Evolutionary conservation across 305 asterid genomes (phyloP).

Genomic region (Stenogyne calaminthoides): DNA sequence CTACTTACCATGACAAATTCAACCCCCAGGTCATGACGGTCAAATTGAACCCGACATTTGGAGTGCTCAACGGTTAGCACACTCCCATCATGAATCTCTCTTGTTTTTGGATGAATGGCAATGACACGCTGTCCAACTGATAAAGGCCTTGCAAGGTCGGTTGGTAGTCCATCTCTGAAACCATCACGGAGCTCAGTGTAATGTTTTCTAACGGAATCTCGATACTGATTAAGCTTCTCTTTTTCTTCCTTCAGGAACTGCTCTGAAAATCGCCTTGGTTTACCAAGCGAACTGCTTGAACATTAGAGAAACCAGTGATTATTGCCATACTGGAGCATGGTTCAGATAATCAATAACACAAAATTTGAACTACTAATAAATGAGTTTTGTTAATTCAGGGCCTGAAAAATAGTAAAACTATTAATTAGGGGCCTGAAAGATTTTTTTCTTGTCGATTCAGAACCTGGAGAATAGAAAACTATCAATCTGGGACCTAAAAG

Average conservation of each 20-base stretch:
- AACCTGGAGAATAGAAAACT: too few relatives aligned
- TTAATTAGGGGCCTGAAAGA: too few relatives aligned
- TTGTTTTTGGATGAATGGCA: conserved; percentile 92
- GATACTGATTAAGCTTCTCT: conserved; percentile 85
- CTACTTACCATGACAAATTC: conserved; percentile 81
- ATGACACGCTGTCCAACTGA: conserved; percentile 93
- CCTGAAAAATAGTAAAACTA: too few relatives aligned
- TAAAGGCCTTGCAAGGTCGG: conserved; percentile 91
- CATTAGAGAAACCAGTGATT: conserved; percentile 27
- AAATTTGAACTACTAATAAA: neutral
- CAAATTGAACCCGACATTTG: conserved; percentile 92
- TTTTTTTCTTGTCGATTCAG: too few relatives aligned
- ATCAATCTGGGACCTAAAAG: too few relatives aligned
- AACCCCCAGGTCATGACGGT: conserved; percentile 87
- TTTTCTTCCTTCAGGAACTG: conserved; percentile 95
- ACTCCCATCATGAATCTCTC: conserved; percentile 89
- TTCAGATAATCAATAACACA: conserved; percentile 22
- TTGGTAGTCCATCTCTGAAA: conserved; percentile 78
- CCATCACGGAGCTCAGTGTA: conserved; percentile 90
- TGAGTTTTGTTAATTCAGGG: too few relatives aligned
- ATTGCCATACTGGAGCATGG: conserved; percentile 3
- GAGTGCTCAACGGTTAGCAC: conserved; percentile 91
- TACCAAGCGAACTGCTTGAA: conserved; percentile 84
- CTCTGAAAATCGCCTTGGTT: conserved; percentile 90
- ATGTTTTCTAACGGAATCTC: conserved; percentile 89